Evolutionary conservation across 148 eudicot genomes (phyloP).

Genomic region (Diospyros lotus): DNA sequence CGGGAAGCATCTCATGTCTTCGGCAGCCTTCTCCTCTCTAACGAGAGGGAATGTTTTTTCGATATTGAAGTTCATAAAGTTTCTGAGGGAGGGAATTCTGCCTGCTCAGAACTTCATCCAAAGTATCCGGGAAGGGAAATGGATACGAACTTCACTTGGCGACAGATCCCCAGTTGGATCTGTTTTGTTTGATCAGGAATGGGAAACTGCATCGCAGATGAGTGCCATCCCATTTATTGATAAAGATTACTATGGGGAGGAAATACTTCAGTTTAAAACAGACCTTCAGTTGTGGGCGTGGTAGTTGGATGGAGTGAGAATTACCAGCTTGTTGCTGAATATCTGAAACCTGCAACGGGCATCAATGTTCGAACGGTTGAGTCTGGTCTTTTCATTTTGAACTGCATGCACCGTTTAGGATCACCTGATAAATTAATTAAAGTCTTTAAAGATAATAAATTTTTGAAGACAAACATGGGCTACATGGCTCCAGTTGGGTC

Average conservation of each 20-base stretch:
- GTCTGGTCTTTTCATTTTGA: conserved; percentile 35
- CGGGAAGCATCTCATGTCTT: conserved; percentile 43
- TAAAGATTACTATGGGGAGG: conserved; percentile 36
- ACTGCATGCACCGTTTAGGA: conserved; percentile 25
- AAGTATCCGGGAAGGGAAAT: too few relatives aligned
- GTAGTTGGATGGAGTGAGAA: conserved; percentile 24
- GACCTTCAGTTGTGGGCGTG: conserved; percentile 54
- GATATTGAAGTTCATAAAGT: conserved; percentile 44
- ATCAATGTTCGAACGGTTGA: conserved; percentile 20
- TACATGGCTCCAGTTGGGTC: conserved; percentile 41
- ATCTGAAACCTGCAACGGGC: conserved; percentile 30
- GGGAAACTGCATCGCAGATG: conserved; percentile 40
- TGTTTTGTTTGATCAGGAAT: conserved; percentile 38
- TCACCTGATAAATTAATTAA: conserved; percentile 25
- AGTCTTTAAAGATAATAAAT: conserved; percentile 32
- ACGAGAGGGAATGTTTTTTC: conserved; percentile 42
- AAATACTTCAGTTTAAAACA: conserved; percentile 23
- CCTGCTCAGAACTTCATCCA: too few relatives aligned
- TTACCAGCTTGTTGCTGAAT: conserved; percentile 33
- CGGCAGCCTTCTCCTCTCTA: conserved; percentile 32
- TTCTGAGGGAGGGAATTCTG: too few relatives aligned
- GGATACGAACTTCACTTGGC: too few relatives aligned
- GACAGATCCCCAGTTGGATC: conserved; percentile 45
- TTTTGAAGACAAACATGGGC: conserved; percentile 44
- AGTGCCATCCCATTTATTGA: conserved; percentile 51